These are phyloP conservation scores for Fusarium xylarioides DNA, from an alignment of 2,329 filamentous ascomycete genomes.

Conservation along the genomic window DNA sequence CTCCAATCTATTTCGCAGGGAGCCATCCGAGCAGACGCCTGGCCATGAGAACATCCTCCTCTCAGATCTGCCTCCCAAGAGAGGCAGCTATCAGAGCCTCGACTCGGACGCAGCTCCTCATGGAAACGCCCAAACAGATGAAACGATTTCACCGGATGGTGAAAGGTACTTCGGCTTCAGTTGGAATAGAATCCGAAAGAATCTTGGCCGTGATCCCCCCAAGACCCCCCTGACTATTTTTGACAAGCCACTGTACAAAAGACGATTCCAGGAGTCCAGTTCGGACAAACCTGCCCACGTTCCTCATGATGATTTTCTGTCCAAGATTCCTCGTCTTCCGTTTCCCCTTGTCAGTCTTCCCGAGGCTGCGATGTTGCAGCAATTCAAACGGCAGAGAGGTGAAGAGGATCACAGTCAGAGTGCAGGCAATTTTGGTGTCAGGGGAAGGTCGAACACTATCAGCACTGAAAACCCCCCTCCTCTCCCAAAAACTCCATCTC, in stretches of 20 bases:
- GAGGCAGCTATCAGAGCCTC: slow-evolving; percentile 46
- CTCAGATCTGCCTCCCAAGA: slow-evolving; percentile 38
- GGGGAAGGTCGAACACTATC: slow-evolving; percentile 43
- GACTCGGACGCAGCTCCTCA: slow-evolving; percentile 37
- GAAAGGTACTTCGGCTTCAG: slow-evolving; percentile 38
- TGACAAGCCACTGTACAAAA: slow-evolving; percentile 38
- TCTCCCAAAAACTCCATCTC: slow-evolving; percentile 42
- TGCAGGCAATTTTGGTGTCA: slow-evolving; percentile 38
- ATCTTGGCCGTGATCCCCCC: slow-evolving; percentile 36
- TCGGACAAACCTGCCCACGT: slow-evolving; percentile 22
- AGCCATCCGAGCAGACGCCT: slow-evolving; percentile 1
- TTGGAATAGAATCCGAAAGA: slow-evolving; percentile 41
- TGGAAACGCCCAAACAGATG: neutral
- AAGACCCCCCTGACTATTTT: slow-evolving; percentile 34
- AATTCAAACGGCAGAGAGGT: slow-evolving; percentile 45
- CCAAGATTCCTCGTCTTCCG: slow-evolving; percentile 43
- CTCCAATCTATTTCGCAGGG: slow-evolving; percentile 41
- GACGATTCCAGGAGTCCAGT: slow-evolving; percentile 15
- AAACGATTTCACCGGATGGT: neutral
- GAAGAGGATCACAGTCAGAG: slow-evolving; percentile 51
- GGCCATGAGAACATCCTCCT: slow-evolving; percentile 17
- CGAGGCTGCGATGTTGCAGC: slow-evolving; percentile 49
- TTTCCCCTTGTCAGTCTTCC: slow-evolving; percentile 51
- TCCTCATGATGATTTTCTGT: slow-evolving; percentile 36
- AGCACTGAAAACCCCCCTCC: slow-evolving; percentile 44